Evolutionary conservation across 768 basidiomycete genomes (phyloP), one percentile per base, ranked within the genome.

Genomic region (Amanita subjunquillea): DNA sequence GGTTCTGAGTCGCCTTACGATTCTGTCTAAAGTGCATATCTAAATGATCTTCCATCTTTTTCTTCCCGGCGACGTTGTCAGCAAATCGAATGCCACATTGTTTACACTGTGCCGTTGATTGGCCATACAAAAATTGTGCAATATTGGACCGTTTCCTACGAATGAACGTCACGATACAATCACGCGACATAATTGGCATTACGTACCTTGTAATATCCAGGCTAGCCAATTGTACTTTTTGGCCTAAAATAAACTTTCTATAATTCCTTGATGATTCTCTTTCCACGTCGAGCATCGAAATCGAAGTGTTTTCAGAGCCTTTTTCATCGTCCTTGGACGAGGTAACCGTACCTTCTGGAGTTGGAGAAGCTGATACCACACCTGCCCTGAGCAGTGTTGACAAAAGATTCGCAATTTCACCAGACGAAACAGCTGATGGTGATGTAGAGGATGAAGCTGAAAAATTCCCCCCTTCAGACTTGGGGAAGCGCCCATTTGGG

Each of bases 11-110:
- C 25, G 84, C 82, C 65, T 87, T 88, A 55, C 86, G 79, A 62
- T 97, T 98, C 64, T 95, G 87, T 64, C 84, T 77, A 70, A 96
- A 97, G 67, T 99, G 95, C 86, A 90, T 87, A 65, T 99, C 95
- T 60, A 98, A 76, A 63, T 99, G 96, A 54, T 84, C 80, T 59
- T 94, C 80, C 74, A 93, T 77, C 37, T 70, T 74, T 63, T 82
- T 85, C 70, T 85, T 90, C 55, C 89, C 92, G 50, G 72, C 60
- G 25, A 69, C 63, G 29, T 78, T 81, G 59, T 90, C 88, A 45
- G 85, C 71, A 67, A 94, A 95, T 41, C 95, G 85, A 50, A 89
- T 69, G 15, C 87, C 90, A 71, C 95, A 99, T 62, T 97, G 94
- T 69, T 85, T 91, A 75, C 95, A 99, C 69, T 92, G 87, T 32